These are phyloP conservation scores for Physcomitrium patens DNA, from an alignment of 225 moss, liverwort and hornwort genomes.

Conservation along the genomic window DNA sequence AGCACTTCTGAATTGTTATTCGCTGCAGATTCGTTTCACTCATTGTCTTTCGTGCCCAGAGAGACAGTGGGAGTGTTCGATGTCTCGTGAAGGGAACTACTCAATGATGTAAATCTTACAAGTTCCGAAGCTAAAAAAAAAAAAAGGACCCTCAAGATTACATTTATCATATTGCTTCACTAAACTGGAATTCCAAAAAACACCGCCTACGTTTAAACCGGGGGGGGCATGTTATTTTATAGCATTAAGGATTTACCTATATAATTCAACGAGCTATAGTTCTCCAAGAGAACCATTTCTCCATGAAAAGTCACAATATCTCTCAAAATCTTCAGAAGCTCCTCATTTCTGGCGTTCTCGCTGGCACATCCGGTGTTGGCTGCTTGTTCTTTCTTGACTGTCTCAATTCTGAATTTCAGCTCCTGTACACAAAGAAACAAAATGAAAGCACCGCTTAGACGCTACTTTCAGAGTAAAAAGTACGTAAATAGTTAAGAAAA, in stretches of 20 bases:
- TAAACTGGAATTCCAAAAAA: background rate
- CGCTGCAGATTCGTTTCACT: too few relatives aligned
- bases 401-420: constrained; percentile 60
- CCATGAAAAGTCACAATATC: constrained; percentile 71
- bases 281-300: constrained; percentile 69
- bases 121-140: background rate
- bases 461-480: too few relatives aligned
- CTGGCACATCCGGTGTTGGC: constrained; percentile 18
- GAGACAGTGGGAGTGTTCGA: background rate
- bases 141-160: background rate
- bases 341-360: constrained; percentile 46
- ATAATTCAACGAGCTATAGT: constrained; percentile 70
- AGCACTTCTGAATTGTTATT: background rate
- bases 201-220: background rate
- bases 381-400: constrained; percentile 54
- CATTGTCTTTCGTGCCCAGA: background rate
- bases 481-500: background rate
- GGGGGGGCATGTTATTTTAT: background rate
- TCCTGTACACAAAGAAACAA: constrained; percentile 34
- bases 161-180: background rate
- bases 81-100: background rate
- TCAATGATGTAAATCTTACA: background rate
- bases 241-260: constrained; percentile 38
- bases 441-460: background rate
- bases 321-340: constrained; percentile 56